Conservation (phyloP, 1,284 basidiomycete genomes). For the Mycena citricolor region DNA sequence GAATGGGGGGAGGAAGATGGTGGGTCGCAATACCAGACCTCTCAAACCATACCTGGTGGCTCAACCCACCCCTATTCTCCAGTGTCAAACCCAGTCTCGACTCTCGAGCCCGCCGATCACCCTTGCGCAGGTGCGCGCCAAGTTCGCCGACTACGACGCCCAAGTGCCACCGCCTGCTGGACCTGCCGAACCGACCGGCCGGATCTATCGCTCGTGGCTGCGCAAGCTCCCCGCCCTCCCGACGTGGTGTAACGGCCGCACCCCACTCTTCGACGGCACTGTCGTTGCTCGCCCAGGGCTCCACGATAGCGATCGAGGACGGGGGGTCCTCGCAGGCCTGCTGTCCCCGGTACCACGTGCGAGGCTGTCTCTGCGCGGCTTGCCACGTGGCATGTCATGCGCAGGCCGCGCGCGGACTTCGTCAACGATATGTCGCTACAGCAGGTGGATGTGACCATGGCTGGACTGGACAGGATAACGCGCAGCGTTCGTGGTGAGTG, state of each 20-base stretch:
- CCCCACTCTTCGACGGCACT: constrained; percentile 6
- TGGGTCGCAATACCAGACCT: too few relatives aligned
- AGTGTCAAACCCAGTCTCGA: not conserved
- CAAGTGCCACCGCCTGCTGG: constrained; percentile 7
- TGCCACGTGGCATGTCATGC: constrained; percentile 9
- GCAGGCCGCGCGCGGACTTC: constrained; percentile 19
- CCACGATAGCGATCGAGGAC: constrained; percentile 20
- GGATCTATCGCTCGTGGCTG: constrained; percentile 54
- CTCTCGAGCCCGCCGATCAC: not conserved
- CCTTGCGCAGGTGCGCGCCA: not conserved
- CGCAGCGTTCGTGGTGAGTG: too few relatives aligned
- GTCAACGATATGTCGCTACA: constrained; percentile 10
- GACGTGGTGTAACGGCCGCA: constrained; percentile 10
- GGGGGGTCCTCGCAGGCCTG: constrained; percentile 11
- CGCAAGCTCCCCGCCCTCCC: constrained; percentile 7
- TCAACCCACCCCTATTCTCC: not conserved
- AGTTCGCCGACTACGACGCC: constrained; percentile 4
- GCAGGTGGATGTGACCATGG: too few relatives aligned
- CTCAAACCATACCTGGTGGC: constrained; percentile 1
- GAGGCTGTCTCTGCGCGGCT: constrained; percentile 10
- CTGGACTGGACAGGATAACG: too few relatives aligned
- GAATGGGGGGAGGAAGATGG: too few relatives aligned
- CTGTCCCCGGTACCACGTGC: constrained; percentile 13
- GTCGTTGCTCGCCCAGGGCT: constrained; percentile 9
- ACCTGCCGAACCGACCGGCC: not conserved